A percentile compares a stretch with the other conserved stretches of the same genome.
Conservation (phyloP, 202 grass and related monocot genomes). For the Setaria italica region DNA sequence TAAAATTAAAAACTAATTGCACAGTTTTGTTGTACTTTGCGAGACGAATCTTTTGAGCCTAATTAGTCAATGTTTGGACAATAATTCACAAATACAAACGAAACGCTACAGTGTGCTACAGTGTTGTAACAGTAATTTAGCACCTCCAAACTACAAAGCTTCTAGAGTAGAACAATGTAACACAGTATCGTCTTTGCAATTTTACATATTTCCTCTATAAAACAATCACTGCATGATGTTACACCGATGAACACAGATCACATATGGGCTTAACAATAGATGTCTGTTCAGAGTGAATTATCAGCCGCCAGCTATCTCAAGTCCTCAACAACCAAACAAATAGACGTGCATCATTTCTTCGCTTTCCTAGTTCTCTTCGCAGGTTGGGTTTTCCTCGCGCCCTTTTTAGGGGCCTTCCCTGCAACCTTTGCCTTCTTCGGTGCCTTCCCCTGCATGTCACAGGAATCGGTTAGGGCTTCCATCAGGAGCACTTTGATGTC, state of each 20-base stretch:
- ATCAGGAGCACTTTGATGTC: not conserved
- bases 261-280: not conserved
- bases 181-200: not conserved
- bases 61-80: no score
- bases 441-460: constrained; percentile 50
- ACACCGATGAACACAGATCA: not conserved
- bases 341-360: constrained; percentile 56
- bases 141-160: not conserved
- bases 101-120: no score
- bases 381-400: constrained; percentile 59
- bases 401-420: constrained; percentile 60
- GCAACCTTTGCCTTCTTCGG: constrained; percentile 77
- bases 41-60: no score
- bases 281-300: not conserved
- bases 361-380: constrained; percentile 72
- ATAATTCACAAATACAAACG: no score
- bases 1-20: no score
- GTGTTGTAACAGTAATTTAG: no score
- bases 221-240: not conserved
- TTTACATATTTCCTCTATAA: not conserved
- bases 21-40: no score
- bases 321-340: not conserved
- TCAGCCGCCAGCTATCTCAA: not conserved
- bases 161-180: not conserved
- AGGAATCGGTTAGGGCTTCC: constrained; percentile 6